Evolutionary conservation across 2,329 filamentous ascomycete genomes (phyloP), one percentile per base, ranked within the genome.

Genomic region (Beauveria sp.): DNA sequence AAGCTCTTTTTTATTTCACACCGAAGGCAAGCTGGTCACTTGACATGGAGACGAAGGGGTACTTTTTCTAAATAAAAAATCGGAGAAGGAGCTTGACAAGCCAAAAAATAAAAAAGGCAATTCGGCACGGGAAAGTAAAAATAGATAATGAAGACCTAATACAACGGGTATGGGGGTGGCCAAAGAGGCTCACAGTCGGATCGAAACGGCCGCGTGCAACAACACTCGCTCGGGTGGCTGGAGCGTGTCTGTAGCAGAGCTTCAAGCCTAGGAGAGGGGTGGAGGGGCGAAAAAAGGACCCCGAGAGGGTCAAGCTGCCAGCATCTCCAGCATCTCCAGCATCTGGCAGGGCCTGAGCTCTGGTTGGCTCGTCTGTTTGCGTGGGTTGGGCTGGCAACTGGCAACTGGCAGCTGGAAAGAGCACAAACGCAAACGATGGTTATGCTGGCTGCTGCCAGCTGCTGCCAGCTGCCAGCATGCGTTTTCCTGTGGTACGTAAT

Each of bases 1-100:
- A 24, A n/a, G 49, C 58, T 54, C 49, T 60, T 54, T 60, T 60
- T 54, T 60, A 60, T 54, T 60, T 54, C 34, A 40, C 43, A 60
- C 42, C 5, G 12, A 18, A 43, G 10, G n/a, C 16, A 28, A n/a
- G n/a, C 18, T 42, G 18, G 58, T 54, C 58, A 60, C 42, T 60
- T 60, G 58, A 46, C 47, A 49, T 60, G 28, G 42, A 28, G 42
- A 52, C 47, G 28, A 43, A 59, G 43, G 16, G 46, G 53, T 46
- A 26, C 42, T 43, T 46, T 56, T 56, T 56, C 46, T 46, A 16
- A 7, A 22, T 43, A 16, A 38, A 38, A 14, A 38, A 16, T 26
- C 7, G 43, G 43, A 49, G 54, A 40, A 47, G 6, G 22, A 40
- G 30, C n/a, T 57, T 6, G n/a, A 45, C 5, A 22, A 26, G 53